Evolutionary conservation across 768 basidiomycete genomes (phyloP).

Genomic region (Pleurotus tuoliensis): DNA sequence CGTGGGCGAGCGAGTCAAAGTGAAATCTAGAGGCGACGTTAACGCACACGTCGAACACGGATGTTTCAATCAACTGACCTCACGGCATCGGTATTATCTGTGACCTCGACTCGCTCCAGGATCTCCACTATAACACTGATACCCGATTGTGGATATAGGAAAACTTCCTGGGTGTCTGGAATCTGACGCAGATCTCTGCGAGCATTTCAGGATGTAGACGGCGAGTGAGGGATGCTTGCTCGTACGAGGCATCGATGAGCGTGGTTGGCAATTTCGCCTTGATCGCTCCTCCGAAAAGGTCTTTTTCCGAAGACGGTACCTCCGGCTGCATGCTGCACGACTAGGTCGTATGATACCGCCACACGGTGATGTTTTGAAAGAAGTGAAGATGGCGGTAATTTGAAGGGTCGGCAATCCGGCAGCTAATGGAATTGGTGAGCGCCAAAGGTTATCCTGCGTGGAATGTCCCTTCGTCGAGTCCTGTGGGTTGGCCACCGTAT

Average conservation of each 20-base stretch:
- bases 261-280: constrained; percentile 46
- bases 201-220: constrained; percentile 1
- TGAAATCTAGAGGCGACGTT: constrained; percentile 61
- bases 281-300: constrained; percentile 89
- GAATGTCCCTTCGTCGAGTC: too few species aligned
- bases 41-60: constrained; percentile 9
- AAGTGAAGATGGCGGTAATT: too few species aligned
- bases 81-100: constrained; percentile 56
- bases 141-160: constrained; percentile 64
- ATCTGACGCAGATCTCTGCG: constrained; percentile 67
- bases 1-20: constrained; percentile 86
- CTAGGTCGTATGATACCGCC: too few species aligned
- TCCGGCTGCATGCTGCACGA: too few species aligned
- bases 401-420: too few species aligned
- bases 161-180: constrained; percentile 94
- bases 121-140: constrained; percentile 85
- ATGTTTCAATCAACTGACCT: constrained; percentile 43
- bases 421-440: too few species aligned
- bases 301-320: constrained; percentile 23
- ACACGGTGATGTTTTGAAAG: too few species aligned
- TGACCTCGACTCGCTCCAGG: constrained; percentile 63
- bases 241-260: constrained; percentile 87
- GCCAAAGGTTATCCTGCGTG: too few species aligned
- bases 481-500: too few species aligned
- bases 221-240: neutral